phyloP scores from a whole-genome alignment of 2,329 filamentous ascomycete species.

The Arthrinium phaeospermum region DNA sequence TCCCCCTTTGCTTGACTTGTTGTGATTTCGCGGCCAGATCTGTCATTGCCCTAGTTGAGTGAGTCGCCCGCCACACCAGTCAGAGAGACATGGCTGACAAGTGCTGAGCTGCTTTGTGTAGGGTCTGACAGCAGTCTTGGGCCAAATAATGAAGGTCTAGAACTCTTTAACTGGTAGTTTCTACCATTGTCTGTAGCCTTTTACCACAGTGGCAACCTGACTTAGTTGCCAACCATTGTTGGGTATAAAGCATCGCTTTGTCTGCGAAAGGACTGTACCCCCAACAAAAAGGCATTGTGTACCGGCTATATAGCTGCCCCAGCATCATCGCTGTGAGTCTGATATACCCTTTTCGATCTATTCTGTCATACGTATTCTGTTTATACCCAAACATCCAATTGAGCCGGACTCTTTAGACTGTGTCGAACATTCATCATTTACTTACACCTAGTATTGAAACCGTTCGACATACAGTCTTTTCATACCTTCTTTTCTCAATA shows the following conservation, averaged over 20 bases:
- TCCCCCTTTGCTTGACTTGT: background rate
- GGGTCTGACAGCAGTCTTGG: background rate
- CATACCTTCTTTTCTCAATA: no score
- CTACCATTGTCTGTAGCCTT: background rate
- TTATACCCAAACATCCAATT: background rate
- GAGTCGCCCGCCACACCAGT: background rate
- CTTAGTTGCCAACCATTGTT: background rate
- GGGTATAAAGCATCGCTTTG: background rate
- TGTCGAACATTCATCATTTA: background rate
- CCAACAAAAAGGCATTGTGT: background rate
- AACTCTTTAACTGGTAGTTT: background rate
- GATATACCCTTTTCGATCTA: background rate
- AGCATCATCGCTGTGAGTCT: background rate
- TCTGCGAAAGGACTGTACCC: background rate
- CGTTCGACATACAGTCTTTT: background rate
- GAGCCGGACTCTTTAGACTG: background rate
- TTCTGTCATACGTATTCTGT: background rate
- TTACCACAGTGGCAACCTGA: background rate
- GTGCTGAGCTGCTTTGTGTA: slow-evolving; percentile 3
- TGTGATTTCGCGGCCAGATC: background rate
- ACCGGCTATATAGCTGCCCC: background rate
- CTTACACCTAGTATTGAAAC: background rate
- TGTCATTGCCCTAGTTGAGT: background rate
- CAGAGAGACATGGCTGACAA: background rate
- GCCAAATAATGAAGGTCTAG: background rate